Evolutionary conservation across 306 rosid species (phyloP), one percentile per base, ranked within the genome.

Genomic region (Castanea mollissima): DNA sequence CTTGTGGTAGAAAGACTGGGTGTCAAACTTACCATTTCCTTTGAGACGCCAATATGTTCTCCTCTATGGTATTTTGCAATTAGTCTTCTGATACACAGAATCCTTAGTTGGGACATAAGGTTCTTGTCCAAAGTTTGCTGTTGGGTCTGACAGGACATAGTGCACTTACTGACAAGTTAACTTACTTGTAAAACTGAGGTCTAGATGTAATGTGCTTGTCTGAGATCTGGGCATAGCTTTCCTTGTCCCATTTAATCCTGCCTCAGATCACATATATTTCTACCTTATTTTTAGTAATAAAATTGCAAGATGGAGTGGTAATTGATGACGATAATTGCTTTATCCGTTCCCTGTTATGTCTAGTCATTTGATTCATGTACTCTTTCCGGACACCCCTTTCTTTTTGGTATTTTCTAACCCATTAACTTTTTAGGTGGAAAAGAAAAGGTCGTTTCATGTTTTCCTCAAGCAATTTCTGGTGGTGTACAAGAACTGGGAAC

Each of bases 391-490:
- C 46, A 49, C 5, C 5, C 27, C 62, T 71, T 25, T 25, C 71
- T 58, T 74, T 55, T 71, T 68, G 54, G 80, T 59, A 80, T 55
- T 25, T 60, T 73, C 73, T 64, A 64, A 64, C 75, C 55, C 34
- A 70, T 77, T 77, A 51, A 46, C 82, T 75, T 55, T 84, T 58
- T 83, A 95, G 99, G 97, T 79, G 83, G 99, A 93, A 79, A 95
- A 88, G 82, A 89, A 79, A 85, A 91, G 99, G 83, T 46, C 89
- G 84, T 83, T 95, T 77, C 88, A 88, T 89, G 94, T 95, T 87
- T 93, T 95, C 87, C 87, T 93, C 83, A 95, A 86, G 91, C 99
- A 95, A 78, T 95, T 93, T 87, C 84, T 90, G 57, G 88, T 86
- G 68, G 90, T 80, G 79, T 93, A 84, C 92, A 93, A 93, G 89